Conservation (phyloP, 1,139 yeast genomes). For the Blastobotrys petasosporus region DNA sequence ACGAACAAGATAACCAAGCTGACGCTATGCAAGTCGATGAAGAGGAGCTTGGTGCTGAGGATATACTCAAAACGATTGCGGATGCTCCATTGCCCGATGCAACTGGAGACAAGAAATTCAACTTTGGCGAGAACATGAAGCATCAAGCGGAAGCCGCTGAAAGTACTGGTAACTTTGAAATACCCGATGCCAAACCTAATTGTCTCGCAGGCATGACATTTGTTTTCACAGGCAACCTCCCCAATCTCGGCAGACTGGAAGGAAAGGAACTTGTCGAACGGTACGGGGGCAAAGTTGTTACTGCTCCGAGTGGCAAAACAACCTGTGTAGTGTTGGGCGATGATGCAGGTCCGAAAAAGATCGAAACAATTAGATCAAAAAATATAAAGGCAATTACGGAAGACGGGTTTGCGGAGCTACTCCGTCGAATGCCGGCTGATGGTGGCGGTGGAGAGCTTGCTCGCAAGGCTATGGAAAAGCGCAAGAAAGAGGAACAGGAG, state of each 20-base stretch:
- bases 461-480: conserved; percentile 59
- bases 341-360: conserved; percentile 96
- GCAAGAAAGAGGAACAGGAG: conserved; percentile 57
- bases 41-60: conserved; percentile 40
- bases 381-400: conserved; percentile 79
- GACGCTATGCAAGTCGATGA: not conserved
- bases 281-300: conserved; percentile 90
- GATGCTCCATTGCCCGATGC: conserved; percentile 63
- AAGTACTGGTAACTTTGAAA: conserved; percentile 30
- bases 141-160: conserved; percentile 33
- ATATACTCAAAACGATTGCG: conserved; percentile 53
- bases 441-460: conserved; percentile 86
- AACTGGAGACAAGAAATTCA: conserved; percentile 48
- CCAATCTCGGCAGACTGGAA: conserved; percentile 67
- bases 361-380: conserved; percentile 66
- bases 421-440: conserved; percentile 77
- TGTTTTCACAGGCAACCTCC: conserved; percentile 87
- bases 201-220: conserved; percentile 83
- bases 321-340: conserved; percentile 85
- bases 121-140: conserved; percentile 49
- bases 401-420: conserved; percentile 71
- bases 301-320: conserved; percentile 80
- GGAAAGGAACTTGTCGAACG: conserved; percentile 71
- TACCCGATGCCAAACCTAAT: conserved; percentile 74
- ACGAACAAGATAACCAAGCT: not conserved